Conservation (phyloP, 2,329 filamentous ascomycete genomes). For the Nannizziopsis arthrosporioides region DNA sequence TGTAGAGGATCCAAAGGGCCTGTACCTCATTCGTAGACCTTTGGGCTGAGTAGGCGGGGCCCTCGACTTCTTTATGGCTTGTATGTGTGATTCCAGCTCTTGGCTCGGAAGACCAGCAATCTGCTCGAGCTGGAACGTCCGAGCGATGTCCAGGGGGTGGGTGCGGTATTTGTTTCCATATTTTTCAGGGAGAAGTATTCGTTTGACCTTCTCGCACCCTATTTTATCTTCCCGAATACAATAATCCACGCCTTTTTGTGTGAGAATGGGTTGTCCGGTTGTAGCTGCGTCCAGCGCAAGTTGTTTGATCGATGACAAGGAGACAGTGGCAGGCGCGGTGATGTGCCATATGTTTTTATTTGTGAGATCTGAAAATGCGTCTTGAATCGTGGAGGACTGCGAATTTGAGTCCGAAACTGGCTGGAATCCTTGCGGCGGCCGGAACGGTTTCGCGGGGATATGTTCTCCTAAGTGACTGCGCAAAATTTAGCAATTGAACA, state of each 20-base stretch:
- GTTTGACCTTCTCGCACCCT: constrained; percentile 23
- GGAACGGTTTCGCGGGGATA: constrained; percentile 26
- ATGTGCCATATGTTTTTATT: constrained; percentile 41
- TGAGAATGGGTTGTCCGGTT: constrained; percentile 32
- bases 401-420: constrained; percentile 24
- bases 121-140: constrained; percentile 19
- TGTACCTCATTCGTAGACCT: constrained; percentile 36
- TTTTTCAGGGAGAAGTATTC: constrained; percentile 29
- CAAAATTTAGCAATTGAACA: neutral
- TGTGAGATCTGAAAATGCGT: constrained; percentile 29
- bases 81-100: neutral
- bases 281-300: constrained; percentile 32
- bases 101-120: constrained; percentile 10
- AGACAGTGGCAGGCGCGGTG: constrained; percentile 35
- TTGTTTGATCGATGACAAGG: constrained; percentile 35
- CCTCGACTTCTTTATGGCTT: constrained; percentile 21
- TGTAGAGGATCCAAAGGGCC: constrained; percentile 30
- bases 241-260: constrained; percentile 34
- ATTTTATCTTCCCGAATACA: constrained; percentile 28
- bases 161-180: constrained; percentile 26
- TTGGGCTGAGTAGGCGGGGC: constrained; percentile 32
- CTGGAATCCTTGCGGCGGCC: constrained; percentile 35
- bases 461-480: neutral
- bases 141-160: constrained; percentile 14
- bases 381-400: constrained; percentile 22